Evolutionary conservation across 202 grass and related monocot genomes (phyloP), one percentile per base, ranked within the genome.

Genomic region (Carex sylvatica): DNA sequence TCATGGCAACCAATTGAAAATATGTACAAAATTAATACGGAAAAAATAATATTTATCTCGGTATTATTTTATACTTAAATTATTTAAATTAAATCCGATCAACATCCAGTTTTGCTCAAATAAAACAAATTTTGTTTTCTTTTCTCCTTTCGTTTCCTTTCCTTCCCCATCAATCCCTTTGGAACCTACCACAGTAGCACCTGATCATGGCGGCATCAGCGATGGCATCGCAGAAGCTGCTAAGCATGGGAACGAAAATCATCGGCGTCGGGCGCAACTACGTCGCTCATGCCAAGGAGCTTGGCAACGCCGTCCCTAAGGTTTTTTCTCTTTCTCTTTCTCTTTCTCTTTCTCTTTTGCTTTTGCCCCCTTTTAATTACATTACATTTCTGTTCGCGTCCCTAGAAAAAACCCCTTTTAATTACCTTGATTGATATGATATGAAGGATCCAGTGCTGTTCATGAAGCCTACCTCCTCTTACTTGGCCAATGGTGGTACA

Each of bases 401-500:
- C 20, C 4, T 47, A 15, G 4, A 49, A 49, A 26, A 49, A 49
- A 49, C 20, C 40, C n/a, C n/a, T n/a, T n/a, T n/a, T n/a, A n/a
- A n/a, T 61, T 83, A 16, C 2, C 26, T 31, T 28, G 70, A 58
- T 70, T 38, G 8, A 62, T 2, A 77, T 38, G 8, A 62, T 2
- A 77, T 64, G 60, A 85, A 99, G 96, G 96, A 93, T 85, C 96
- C 93, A 36, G 93, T 96, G 73, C 65, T 99, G 72, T 99, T 96
- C 86, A 85, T 99, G 83, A 99, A 96, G 81, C 93, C 93, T 16
- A 99, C 91, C 61, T 99, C 96, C 51, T 99, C 96, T 59, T 96
- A 92, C 83, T 88, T 99, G 78, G 91, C 92, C 44, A 88, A 88
- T 26, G 91, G 91, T 26, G 91, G 89, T 10, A 78, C 96, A 74